A percentile compares a stretch with the other conserved stretches of the same genome.
Conservation (phyloP, 1,284 basidiomycete genomes). For the Ceratobasidium sp. region DNA sequence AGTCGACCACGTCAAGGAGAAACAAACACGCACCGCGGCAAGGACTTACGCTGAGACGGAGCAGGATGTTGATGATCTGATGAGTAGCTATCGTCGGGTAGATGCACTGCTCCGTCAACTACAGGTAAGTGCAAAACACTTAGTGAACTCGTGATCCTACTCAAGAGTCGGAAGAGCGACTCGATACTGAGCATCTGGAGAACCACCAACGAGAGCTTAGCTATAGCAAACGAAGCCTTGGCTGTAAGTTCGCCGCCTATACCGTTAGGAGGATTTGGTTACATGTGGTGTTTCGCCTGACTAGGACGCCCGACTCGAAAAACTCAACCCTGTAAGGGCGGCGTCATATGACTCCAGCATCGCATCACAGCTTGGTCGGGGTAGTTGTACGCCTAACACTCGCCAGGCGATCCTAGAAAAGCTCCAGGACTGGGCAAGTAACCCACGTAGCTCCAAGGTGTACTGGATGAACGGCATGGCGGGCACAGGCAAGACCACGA, state of each 20-base stretch:
- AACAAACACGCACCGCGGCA: background rate
- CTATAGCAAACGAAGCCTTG: background rate
- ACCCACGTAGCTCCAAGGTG: background rate
- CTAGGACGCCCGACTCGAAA: slow-evolving; percentile 3
- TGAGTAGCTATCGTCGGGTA: background rate
- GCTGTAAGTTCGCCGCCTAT: background rate
- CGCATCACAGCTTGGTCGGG: background rate
- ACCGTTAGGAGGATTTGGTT: background rate
- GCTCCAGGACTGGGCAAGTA: background rate
- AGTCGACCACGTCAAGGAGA: background rate
- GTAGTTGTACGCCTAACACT: slow-evolving; percentile 11
- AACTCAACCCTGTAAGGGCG: background rate
- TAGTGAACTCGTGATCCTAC: background rate
- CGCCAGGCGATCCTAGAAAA: background rate
- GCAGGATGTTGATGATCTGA: slow-evolving; percentile 3
- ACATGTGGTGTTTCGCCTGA: background rate
- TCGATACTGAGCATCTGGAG: slow-evolving; percentile 9
- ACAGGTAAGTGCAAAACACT: background rate
- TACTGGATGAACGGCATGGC: slow-evolving; percentile 16
- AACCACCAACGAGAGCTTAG: background rate
- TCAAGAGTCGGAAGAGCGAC: background rate
- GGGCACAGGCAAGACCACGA: slow-evolving; percentile 5
- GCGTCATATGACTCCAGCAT: slow-evolving; percentile 13
- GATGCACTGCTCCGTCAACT: background rate
- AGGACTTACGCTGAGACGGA: background rate